Base-by-base conservation (phyloP, 2,329 filamentous ascomycete genomes). In the Penicillium hordei region DNA sequence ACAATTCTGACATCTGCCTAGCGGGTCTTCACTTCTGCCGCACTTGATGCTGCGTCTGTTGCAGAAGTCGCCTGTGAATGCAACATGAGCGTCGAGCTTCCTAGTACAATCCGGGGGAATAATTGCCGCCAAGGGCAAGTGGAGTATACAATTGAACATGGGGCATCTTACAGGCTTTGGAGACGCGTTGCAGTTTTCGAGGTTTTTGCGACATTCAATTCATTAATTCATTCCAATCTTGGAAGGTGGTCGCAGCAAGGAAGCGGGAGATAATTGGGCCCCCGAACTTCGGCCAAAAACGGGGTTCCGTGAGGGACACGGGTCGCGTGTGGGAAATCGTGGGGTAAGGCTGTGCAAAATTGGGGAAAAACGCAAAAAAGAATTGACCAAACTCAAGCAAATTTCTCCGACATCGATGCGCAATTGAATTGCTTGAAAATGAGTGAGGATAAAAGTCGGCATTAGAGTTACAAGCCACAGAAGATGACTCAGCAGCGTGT, bases 31-130 rank as follows among this genome's bases (percentile, higher is more conserved):
- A 56, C 69, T 73, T 17, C 70, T 72, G 45, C 70, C 70, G 62
- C 80, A 82, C 54, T 77, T 73, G 21, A 81, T 81, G 63, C 76
- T 78, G 39, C 79, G 72, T 55, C 74, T 67, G 65, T 83, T 79
- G 67, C 82, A 83, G 65, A 80, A 79, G 66, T 83, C 81, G 66
- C 77, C 68, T 70, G 45, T 46, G 38, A 27, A 48, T 53, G 34
- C 34, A n/a, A 21, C 10, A 56, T 63, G 42, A 65, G 58, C 31
- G 54, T 39, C 21, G 34, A 45, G 33, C 45, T 36, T 38, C 45
- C 27, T 45, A 10, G 21, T 52, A 46, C 21, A 42, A 39, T 53
- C 42, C 21, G 50, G 39, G 29, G 40, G 29, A 9, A 23, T 21
- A 43, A 33, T 39, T 51, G 53, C 55, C 50, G 53, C 57, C 50